Percentiles rank a stretch among this genome's conserved stretches.
These are phyloP conservation scores for Ploettnerulaceae sp. DNA, from an alignment of 2,329 filamentous ascomycete species.

Conservation along the genomic window DNA sequence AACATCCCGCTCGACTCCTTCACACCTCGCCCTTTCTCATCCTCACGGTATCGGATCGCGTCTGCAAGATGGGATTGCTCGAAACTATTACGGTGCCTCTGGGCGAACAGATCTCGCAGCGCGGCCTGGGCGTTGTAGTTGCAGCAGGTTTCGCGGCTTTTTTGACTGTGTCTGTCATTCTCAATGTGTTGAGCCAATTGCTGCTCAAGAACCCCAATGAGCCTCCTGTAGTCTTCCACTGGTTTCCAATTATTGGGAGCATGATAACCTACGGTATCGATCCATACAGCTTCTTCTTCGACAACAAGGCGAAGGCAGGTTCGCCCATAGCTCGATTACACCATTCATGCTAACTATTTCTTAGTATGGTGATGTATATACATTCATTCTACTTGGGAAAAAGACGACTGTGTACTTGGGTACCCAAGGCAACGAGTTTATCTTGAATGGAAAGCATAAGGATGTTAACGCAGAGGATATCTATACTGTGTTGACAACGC, in stretches of 20 bases:
- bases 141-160: conserved; percentile 33
- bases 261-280: conserved; percentile 95
- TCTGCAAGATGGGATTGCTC: conserved; percentile 30
- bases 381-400: conserved; percentile 81
- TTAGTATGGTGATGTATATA: conserved; percentile 84
- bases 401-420: conserved; percentile 85
- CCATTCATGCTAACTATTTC: conserved; percentile 14
- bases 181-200: conserved; percentile 78
- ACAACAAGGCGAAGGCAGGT: conserved; percentile 66
- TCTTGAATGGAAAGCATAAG: conserved; percentile 84
- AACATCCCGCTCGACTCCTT: conserved; percentile 1
- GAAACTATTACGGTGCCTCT: conserved; percentile 29
- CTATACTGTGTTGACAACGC: conserved; percentile 70
- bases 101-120: conserved; percentile 29
- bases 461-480: conserved; percentile 90
- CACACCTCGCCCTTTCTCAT: neutral
- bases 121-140: conserved; percentile 26
- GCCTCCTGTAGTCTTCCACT: conserved; percentile 76
- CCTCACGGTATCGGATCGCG: neutral
- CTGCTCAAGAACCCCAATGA: conserved; percentile 78
- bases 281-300: conserved; percentile 79
- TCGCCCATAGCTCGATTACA: conserved; percentile 33
- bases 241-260: conserved; percentile 79
- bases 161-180: conserved; percentile 54
- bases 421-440: conserved; percentile 81